These are phyloP conservation scores for Noccaea caerulescens DNA, from an alignment of 345 rosid species.

Conservation along the genomic window DNA sequence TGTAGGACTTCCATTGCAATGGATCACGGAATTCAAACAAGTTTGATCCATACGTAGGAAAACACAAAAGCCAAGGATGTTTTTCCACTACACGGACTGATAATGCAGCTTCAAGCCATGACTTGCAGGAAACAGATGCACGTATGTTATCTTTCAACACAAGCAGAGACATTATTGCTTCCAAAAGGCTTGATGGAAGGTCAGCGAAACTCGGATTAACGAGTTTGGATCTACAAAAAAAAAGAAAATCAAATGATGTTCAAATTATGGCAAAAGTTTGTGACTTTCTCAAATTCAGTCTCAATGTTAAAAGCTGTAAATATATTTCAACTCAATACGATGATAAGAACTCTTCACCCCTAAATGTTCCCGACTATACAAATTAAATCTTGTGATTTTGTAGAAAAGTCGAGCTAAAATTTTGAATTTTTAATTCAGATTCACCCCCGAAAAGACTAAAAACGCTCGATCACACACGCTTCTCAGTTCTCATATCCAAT, in stretches of 20 bases:
- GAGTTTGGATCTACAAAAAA: not conserved
- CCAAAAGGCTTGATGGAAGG: slow-evolving; percentile 11
- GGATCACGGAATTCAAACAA: not conserved
- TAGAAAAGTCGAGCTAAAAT: too few species aligned
- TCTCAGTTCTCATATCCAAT: not conserved
- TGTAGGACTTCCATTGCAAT: not conserved
- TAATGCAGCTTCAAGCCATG: slow-evolving; percentile 2
- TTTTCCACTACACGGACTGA: not conserved
- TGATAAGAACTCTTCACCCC: too few species aligned
- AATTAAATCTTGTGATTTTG: too few species aligned
- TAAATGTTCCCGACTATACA: not conserved
- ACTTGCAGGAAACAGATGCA: not conserved
- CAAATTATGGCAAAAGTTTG: not conserved
- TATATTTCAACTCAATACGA: too few species aligned
- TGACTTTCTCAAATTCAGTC: not conserved
- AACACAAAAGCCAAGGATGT: not conserved
- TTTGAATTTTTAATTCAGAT: too few species aligned
- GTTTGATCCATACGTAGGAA: not conserved
- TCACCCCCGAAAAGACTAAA: not conserved
- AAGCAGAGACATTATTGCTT: slow-evolving; percentile 11
- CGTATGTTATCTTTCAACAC: slow-evolving; percentile 6
- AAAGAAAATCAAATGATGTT: too few species aligned
- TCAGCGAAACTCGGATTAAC: not conserved
- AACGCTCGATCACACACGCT: not conserved
- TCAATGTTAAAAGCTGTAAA: too few species aligned